phyloP scores from a whole-genome alignment of 2,329 filamentous ascomycete genomes.

The Cucurbitaria berberidis region DNA sequence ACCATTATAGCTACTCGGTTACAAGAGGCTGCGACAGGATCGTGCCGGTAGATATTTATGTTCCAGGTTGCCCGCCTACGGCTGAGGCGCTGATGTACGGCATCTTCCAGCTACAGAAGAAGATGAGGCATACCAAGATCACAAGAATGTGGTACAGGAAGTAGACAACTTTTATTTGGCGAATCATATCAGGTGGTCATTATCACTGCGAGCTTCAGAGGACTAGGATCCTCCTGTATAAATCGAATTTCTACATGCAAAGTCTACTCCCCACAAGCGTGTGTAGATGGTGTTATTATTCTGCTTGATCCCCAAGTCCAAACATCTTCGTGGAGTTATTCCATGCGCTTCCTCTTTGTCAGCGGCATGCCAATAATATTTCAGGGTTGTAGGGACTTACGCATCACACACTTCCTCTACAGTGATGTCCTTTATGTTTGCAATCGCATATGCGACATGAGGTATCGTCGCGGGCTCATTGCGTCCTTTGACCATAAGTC shows the following conservation, averaged over 20 bases:
- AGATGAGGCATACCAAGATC: conserved; percentile 69
- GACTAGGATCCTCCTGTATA: conserved; percentile 15
- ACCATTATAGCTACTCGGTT: conserved; percentile 84
- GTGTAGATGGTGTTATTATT: background rate
- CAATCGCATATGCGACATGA: conserved; percentile 86
- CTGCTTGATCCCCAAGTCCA: conserved; percentile 40
- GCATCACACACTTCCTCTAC: conserved; percentile 86
- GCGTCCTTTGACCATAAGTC: conserved; percentile 88
- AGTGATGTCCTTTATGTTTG: conserved; percentile 78
- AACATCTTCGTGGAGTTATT: conserved; percentile 50
- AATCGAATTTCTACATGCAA: conserved; percentile 17
- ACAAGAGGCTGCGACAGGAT: conserved; percentile 79
- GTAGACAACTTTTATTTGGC: conserved; percentile 37
- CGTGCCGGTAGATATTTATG: conserved; percentile 83
- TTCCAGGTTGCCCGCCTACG: conserved; percentile 72
- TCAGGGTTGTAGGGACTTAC: conserved; percentile 49
- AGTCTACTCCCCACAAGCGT: conserved; percentile 1
- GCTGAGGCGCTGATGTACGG: conserved; percentile 63
- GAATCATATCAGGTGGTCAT: conserved; percentile 21
- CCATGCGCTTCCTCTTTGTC: conserved; percentile 40
- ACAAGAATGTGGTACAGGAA: conserved; percentile 66
- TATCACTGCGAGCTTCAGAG: conserved; percentile 27
- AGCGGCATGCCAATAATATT: background rate
- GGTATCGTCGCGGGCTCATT: conserved; percentile 92
- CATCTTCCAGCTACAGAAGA: conserved; percentile 79